Base-by-base conservation (phyloP, 2,329 filamentous ascomycete genomes). In the Rhytidhysteron rufulum region DNA sequence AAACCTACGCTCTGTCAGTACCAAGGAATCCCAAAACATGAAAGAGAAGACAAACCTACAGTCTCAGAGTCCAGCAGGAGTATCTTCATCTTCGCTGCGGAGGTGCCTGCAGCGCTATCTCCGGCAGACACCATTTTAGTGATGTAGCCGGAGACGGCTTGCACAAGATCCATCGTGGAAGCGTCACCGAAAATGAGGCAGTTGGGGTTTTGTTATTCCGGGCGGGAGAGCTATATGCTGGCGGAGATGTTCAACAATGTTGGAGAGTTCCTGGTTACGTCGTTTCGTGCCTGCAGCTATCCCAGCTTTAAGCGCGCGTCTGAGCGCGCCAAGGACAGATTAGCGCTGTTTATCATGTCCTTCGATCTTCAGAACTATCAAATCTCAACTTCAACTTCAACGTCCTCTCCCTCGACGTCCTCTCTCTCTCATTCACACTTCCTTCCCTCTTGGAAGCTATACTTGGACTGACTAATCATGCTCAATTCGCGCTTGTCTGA, bases 11-110 rank as follows among this genome's bases (percentile, higher is more conserved):
- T 18, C 33, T 32, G 39, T 58, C 16, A 65, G 53, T n/a, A 34
- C 27, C 25, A 33, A 33, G 19, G n/a, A 19, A 22, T 31, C 27
- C 6, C 30, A 31, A 13, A 11, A 31, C 32, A 25, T 51, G 59
- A 56, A 57, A 44, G 60, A 63, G 60, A 35, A 57, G 59, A 70
- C 68, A 69, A 64, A 73, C 78, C 66, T 72, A 83, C 82, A 51
- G 93, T 98, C 68, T 97, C 93, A 69, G 81, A 85, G 67, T 98
- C 93, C 54, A 98, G 75, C 48, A 98, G 74, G 42, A 98, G 73
- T 45, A 97, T 93, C 81, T 98, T 98, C 93, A 98, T 98, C 74
- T 96, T 97, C 31, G 87, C 80, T 17, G 87, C 83, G 37, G 83
- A 76, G 32, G 80, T 77, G 45, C 80, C 79, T 36, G 80, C 74